Base-by-base conservation (phyloP, 2,329 filamentous ascomycete species). In the Pezizomycotina sp. region DNA sequence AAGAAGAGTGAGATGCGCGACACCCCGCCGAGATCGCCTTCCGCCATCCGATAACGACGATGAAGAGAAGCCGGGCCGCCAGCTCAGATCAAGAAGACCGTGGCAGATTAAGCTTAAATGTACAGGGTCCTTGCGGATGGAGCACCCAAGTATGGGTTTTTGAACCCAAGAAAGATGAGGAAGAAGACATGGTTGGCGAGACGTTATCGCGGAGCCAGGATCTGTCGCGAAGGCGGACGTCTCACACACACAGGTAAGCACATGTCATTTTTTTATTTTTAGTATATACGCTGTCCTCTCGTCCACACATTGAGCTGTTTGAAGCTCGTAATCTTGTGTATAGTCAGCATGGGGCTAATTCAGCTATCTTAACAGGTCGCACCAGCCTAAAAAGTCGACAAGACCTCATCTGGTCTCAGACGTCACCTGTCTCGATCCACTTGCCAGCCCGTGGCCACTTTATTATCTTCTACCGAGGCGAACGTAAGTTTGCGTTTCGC, bases 341-440 rank as follows among this genome's bases (percentile, higher is more conserved):
- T n/a, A n/a, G n/a, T n/a, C n/a, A n/a, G n/a, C n/a, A n/a, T n/a
- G n/a, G n/a, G n/a, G n/a, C n/a, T n/a, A n/a, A n/a, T n/a, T n/a
- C n/a, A n/a, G n/a, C n/a, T n/a, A n/a, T n/a, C n/a, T n/a, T n/a
- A n/a, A n/a, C n/a, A n/a, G n/a, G n/a, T n/a, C n/a, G 41, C 41
- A 1, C 41, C 41, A 93, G 60, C 86, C 84, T 9, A 95, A 93
- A 65, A 78, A 82, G 1, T 66, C 93, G 34, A 91, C 34, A 50
- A 48, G 34, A 93, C 61, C 83, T 82, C 2, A 98, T 98, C 54
- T 95, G 84, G 54, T 98, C 89, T 2, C 89, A 98, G 60, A 98
- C 89, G 89, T 98, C n/a, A 95, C 89, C 6, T 89, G 86, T 12
- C 92, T 95, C 45, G 89, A 98, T 56, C 81, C 83, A 0, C 83